Evolutionary conservation across 176 grass and related monocot species (phyloP), one percentile per base, ranked within the genome.

Genomic region (Raddia distichophylla): DNA sequence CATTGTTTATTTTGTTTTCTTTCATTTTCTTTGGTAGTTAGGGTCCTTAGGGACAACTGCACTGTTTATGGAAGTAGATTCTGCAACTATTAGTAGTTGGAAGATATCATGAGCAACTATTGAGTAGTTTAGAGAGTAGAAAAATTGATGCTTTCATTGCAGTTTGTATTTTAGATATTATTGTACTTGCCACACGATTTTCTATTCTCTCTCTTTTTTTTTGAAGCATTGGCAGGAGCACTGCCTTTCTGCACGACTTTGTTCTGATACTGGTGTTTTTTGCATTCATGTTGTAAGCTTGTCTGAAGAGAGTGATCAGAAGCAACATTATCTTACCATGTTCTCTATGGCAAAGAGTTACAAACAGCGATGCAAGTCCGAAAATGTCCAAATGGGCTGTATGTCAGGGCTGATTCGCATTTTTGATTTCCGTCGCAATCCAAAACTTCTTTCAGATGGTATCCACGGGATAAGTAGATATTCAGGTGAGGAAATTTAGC

Each of bases 381-480:
- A 80, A 77, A 91, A 83, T 34, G 77, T 85, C 47, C 86, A 95
- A 66, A 42, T 77, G 44, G 80, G 93, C 44, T 99, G 93, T 73
- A 81, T 93, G 82, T 82, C 88, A n/a, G 84, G 89, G 71, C 82
- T 99, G 63, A 88, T 99, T 74, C 91, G 72, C 72, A 87, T 95
- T 60, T 89, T 98, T 75, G 81, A 98, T 70, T 98, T 98, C 84
- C 90, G 86, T 15, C 81, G 63, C 32, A 65, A 20, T 86, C 91
- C 79, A 54, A 99, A 95, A 86, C 87, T 91, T 75, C 66, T 99
- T 85, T 91, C 93, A 65, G 84, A 99, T 79, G 79, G 82, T 43
- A 90, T 80, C 17, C 82, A 79, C 17, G 19, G 45, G 18, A 79
- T 62, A 51, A 79, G 20, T 55, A 76, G 56, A 27, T 48, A 79